Evolutionary conservation across 306 rosid species (phyloP), one percentile per base, ranked within the genome.

Genomic region (Trichosanthes truncata): DNA sequence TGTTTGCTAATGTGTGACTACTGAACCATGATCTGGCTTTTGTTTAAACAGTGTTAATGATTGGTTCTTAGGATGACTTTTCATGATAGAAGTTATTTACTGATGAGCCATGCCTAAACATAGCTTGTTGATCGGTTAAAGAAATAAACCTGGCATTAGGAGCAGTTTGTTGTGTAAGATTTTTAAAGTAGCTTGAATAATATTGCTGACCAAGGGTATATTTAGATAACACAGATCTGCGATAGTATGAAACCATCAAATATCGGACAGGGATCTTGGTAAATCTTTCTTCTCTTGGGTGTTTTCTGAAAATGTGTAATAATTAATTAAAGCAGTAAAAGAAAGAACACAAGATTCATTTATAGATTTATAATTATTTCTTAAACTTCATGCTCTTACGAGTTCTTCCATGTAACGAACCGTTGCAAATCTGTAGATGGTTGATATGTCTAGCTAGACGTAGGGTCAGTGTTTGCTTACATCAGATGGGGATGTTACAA

Each of bases 1-100:
- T 71, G 35, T 31, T 25, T 71, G 21, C 73, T 57, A 48, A 52
- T 74, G 52, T 65, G 85, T 77, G 82, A 68, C 53, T 68, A 11
- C 8, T 68, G 33, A 68, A 40, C 53, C 33, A 41, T 21, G 48
- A 55, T 79, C 59, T 52, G 74, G 75, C 45, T 71, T 53, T 49
- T 66, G 55, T 62, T 40, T 41, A 69, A 0, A 21, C 53, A 23
- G 33, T 69, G 29, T 40, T 29, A 67, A n/a, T 38, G 26, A 67
- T 8, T 40, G 31, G 74, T 67, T 67, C 74, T 67, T 40, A 43
- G 43, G 76, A 69, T 41, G 13, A 41, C 49, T 69, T 43, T 43
- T 69, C 4, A 69, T 41, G 35, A 43, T 23, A 1, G 3, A n/a
- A 23, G 35, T 21, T 67, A 41, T 69, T 43, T 69, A 3, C 17